Percentiles rank a stretch among this genome's conserved stretches.
These are phyloP conservation scores for Hymenochaete sp. DNA, from an alignment of 1,284 basidiomycete genomes.

Conservation along the genomic window DNA sequence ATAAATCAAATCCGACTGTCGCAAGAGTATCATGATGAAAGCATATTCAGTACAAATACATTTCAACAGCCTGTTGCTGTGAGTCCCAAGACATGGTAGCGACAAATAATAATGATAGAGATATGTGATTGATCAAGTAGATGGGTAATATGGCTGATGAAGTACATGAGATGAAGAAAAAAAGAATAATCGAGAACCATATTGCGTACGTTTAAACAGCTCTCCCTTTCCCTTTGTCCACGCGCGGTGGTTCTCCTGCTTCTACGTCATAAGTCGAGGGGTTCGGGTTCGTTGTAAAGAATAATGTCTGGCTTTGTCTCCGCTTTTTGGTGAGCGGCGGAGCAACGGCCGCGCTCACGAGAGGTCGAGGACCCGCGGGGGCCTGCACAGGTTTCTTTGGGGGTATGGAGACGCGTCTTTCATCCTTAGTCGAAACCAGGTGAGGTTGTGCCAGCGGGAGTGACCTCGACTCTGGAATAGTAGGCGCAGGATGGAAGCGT, in stretches of 20 bases:
- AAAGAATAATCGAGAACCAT: background rate
- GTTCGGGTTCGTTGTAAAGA: conserved; percentile 5
- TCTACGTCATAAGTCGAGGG: background rate
- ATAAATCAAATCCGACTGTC: too few species aligned
- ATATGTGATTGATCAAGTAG: too few species aligned
- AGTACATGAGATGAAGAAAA: background rate
- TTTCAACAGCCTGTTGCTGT: too few species aligned
- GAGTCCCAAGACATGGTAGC: too few species aligned
- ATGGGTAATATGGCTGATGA: too few species aligned
- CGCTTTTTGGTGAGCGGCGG: background rate
- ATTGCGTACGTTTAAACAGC: background rate
- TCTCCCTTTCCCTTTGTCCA: conserved; percentile 11
- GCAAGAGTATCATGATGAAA: too few species aligned
- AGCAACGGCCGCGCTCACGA: background rate
- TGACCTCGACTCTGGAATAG: background rate
- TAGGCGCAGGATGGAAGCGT: background rate
- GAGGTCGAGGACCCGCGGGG: background rate
- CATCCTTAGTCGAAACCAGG: background rate
- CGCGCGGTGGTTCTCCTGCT: conserved; percentile 1
- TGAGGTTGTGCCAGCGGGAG: background rate
- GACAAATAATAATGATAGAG: too few species aligned
- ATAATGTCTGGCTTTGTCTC: conserved; percentile 3
- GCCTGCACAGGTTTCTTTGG: background rate
- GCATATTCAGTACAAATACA: too few species aligned
- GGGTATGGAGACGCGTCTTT: background rate